Conservation (phyloP, 495 filamentous ascomycete species). For the Lichina pygmaea region DNA sequence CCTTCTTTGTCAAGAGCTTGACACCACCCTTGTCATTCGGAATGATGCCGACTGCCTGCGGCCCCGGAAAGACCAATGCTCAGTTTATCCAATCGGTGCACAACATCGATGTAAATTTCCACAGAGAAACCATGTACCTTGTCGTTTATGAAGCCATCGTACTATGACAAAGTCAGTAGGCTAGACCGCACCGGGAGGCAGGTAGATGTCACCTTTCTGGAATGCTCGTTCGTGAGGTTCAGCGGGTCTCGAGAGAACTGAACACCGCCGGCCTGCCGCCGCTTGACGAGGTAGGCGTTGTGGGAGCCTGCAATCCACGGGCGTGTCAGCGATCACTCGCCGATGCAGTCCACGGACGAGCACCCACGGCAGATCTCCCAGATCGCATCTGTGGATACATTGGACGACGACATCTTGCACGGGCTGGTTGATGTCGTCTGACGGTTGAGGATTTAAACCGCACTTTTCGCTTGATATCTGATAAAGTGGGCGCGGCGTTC, state of each 20-base stretch:
- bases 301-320: slow-evolving; percentile 28
- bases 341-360: background rate
- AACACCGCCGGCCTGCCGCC: slow-evolving; percentile 42
- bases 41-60: slow-evolving; percentile 57
- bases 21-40: slow-evolving; percentile 40
- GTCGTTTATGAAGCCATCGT: slow-evolving; percentile 73
- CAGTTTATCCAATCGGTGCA: no score
- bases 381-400: slow-evolving; percentile 67
- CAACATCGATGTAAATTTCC: no score
- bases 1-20: slow-evolving; percentile 61
- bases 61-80: background rate
- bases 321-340: background rate
- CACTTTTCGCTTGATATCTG: no score
- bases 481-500: no score
- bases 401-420: slow-evolving; percentile 11
- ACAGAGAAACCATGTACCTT: slow-evolving; percentile 31
- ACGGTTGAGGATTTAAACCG: no score
- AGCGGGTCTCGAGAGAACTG: slow-evolving; percentile 84
- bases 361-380: slow-evolving; percentile 75
- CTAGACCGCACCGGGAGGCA: background rate
- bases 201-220: slow-evolving; percentile 44
- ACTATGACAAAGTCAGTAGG: slow-evolving; percentile 22
- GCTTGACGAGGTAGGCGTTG: slow-evolving; percentile 76
- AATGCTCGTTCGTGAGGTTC: slow-evolving; percentile 73
- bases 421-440: slow-evolving; percentile 3